Evolutionary conservation across 352 stramenopile genomes (phyloP), one percentile per base, ranked within the genome.

Genomic region (Poterioochromonas sp.): DNA sequence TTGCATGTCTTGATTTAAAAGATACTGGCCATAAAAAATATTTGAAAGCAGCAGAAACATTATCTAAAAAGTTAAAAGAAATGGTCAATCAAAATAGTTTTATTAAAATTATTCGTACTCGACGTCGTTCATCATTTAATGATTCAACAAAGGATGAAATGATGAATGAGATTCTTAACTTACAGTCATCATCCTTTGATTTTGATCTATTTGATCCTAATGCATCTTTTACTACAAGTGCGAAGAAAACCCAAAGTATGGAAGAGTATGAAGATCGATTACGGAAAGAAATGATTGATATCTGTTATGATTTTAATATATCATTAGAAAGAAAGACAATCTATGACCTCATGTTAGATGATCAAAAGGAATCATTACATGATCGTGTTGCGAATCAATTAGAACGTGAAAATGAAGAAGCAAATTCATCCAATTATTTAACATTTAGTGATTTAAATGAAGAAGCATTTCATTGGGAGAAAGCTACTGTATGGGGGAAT

Each of bases 321-420:
- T 43, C 26, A 3, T 32, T 74, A 15, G 65, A 74, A 54, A 5
- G 32, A 29, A 74, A 74, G 5, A 54, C 39, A 15, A 74, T 74
- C 22, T 74, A 74, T n/a, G 32, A 74, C 15, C 65, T 74, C 2
- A 68, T 74, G 65, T 35, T 74, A 29, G 65, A 74, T 37, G 65
- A 74, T 11, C 65, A 74, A 32, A 74, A 74, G 32, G 8, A 74
- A 74, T 47, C 65, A n/a, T 15, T 74, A 35, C 65, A 74, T 54
- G 65, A 74, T 3, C 11, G 32, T 15, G 32, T 74, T 32, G 65
- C 65, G 8, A 34, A 5, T 29, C 54, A 37, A 26, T 35, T 74
- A 11, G 65, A 74, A 35, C 15, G 5, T 12, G 20, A 54, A 29
- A 54, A 47, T 54, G 20, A 43, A 12, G 65, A 53, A 15, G 3